Percentiles rank a stretch among this genome's conserved stretches.
Conservation (phyloP, 257 asterid genomes). For the Solanum tarapatanum region DNA sequence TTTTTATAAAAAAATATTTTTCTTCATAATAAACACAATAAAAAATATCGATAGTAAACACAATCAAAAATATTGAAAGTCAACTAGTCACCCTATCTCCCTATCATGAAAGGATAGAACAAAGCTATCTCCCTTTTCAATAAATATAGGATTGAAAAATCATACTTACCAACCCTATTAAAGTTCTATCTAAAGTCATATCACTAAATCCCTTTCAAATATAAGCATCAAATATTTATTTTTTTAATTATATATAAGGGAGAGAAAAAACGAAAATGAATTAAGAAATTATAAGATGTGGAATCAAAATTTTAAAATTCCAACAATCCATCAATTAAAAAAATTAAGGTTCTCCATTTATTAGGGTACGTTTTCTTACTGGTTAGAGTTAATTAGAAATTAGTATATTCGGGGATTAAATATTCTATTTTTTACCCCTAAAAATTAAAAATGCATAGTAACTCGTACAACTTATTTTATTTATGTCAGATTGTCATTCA, state of each 20-base stretch:
- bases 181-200: not conserved
- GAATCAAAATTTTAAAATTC: not conserved
- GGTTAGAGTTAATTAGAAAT: not conserved
- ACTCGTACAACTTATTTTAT: not conserved
- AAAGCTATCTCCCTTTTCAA: not conserved
- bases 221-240: not conserved
- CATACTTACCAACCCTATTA: not conserved
- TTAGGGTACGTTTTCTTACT: not conserved
- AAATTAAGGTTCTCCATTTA: rapidly evolving
- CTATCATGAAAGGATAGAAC: not conserved
- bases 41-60: no score
- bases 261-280: not conserved
- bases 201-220: not conserved
- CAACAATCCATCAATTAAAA: not conserved
- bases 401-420: no score
- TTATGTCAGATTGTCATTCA: not conserved
- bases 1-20: no score
- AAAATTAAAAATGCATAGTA: not conserved
- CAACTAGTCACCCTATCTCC: not conserved
- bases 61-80: not conserved
- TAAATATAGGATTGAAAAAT: not conserved
- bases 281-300: not conserved
- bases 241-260: not conserved
- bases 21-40: no score
- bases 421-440: not conserved